Conservation (phyloP, 306 rosid species). For the Pyrus betulifolia region DNA sequence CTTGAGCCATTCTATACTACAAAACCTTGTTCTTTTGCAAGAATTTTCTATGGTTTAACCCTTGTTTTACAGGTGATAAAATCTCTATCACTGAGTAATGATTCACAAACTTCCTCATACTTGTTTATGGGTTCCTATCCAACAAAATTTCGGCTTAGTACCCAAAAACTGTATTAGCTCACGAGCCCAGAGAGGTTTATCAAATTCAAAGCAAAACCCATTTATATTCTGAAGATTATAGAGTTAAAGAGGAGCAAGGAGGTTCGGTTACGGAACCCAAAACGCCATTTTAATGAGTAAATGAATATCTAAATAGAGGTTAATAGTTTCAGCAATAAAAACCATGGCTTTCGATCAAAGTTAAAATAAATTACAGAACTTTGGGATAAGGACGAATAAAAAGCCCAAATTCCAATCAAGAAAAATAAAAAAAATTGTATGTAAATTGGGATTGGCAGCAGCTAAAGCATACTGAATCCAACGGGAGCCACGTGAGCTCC, state of each 20-base stretch:
- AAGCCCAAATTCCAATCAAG: too few relatives aligned
- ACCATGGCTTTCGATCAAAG: constrained; percentile 28
- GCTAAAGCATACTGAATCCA: too few relatives aligned
- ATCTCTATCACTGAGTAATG: constrained; percentile 69
- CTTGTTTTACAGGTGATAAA: too few relatives aligned
- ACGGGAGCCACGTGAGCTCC: too few relatives aligned
- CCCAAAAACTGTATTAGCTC: constrained; percentile 24
- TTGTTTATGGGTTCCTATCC: constrained; percentile 15
- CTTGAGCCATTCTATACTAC: too few relatives aligned
- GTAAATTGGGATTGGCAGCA: too few relatives aligned
- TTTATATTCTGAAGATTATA: constrained; percentile 14
- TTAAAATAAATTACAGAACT: constrained; percentile 17
- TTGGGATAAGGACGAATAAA: neutral
- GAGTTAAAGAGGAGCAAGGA: constrained; percentile 12
- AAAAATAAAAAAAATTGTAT: too few relatives aligned
- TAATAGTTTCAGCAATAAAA: constrained; percentile 19
- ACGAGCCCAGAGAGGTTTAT: constrained; percentile 8
- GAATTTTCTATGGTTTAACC: too few relatives aligned
- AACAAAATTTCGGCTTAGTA: constrained; percentile 8
- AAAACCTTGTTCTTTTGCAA: too few relatives aligned
- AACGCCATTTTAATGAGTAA: constrained; percentile 17
- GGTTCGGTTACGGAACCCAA: constrained; percentile 21
- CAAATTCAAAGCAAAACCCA: constrained; percentile 28
- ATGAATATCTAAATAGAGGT: constrained; percentile 15
- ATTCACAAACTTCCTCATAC: constrained; percentile 80